Evolutionary conservation across 306 rosid genomes (phyloP).

Genomic region (Amphicarpaea edgeworthii): DNA sequence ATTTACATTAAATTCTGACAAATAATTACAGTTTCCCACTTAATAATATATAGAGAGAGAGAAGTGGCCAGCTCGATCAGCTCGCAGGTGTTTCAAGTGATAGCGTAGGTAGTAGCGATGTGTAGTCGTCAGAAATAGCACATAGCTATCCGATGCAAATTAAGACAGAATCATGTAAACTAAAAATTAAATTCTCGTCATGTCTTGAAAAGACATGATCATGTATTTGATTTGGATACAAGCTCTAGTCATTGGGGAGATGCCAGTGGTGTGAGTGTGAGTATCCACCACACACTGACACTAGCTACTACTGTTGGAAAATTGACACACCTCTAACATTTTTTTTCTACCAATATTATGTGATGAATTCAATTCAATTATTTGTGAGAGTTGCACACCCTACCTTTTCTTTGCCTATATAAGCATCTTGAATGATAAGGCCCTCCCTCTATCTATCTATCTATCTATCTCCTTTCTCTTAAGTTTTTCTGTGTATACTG

Average conservation of each 20-base stretch:
- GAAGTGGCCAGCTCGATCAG: no score
- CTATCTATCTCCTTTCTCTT: background rate
- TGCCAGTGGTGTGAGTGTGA: conserved; percentile 32
- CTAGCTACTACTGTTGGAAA: conserved; percentile 44
- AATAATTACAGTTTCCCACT: background rate
- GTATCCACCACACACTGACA: conserved; percentile 39
- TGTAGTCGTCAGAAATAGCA: conserved; percentile 21
- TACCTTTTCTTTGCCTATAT: conserved; percentile 44
- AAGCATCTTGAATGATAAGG: conserved; percentile 26
- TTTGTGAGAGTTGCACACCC: conserved; percentile 42
- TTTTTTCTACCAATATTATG: conserved; percentile 16
- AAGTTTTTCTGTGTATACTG: background rate
- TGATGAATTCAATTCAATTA: conserved; percentile 45
- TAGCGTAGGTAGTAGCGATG: background rate
- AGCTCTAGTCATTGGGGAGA: conserved; percentile 19
- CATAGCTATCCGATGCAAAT: background rate
- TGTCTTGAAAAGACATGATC: conserved; percentile 16
- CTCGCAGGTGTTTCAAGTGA: background rate
- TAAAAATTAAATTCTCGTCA: background rate
- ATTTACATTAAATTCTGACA: no score
- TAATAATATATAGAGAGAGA: background rate
- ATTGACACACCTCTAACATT: conserved; percentile 35
- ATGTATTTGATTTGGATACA: background rate
- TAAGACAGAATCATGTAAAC: conserved; percentile 10
- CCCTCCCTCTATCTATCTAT: no score